Base-by-base conservation (phyloP, 257 asterid species). In the Scutellaria baicalensis region DNA sequence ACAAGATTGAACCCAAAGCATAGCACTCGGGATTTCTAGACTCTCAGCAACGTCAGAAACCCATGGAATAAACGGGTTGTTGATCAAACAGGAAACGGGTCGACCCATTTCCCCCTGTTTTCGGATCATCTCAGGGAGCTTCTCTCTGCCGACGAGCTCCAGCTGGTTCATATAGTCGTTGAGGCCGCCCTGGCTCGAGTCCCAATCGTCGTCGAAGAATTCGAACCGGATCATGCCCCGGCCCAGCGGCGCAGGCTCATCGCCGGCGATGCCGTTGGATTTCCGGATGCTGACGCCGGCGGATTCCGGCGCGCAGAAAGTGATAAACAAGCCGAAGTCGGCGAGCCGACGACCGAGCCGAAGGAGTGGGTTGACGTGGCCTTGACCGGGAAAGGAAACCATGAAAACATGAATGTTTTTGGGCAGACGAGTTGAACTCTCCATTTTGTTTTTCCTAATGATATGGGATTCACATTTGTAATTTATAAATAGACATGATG, bases 1-100 rank as follows among this genome's bases (percentile, higher is more conserved):
- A 55, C 88, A 83, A 14, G 95, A 91, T 56, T 89, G 95, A 21
- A 87, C 84, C 96, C 96, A 91, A 48, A 89, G 85, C 45, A 87
- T 64, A 0, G 97, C 93, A 8, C 84, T 78, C 0, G 93, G 95
- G 43, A 91, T 83, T 0, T 66, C 70, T 0, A 87, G 66, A 38
- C 20, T 57, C 44, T 80, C 91, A 0, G 91, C 96, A 0, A 91
- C 84, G n/a, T 91, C 95, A 0, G 82, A 78, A 23, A 75, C 96
- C 96, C 96, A 89, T 0, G 93, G 97, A 20, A 89, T 70, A 6
- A 91, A 89, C 0, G 93, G 84, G 56, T 86, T 89, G 31, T 80
- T 79, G 14, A 91, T 79, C 0, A 91, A 1, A 75, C 89, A 89
- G 4, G 83, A 79, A 66, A 91, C 91, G 9, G 95, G 96, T 18